A percentile compares a stretch with the other conserved stretches of the same genome.
phyloP scores from a whole-genome alignment of 2,329 filamentous ascomycete species.

The Fusarium armeniacum region DNA sequence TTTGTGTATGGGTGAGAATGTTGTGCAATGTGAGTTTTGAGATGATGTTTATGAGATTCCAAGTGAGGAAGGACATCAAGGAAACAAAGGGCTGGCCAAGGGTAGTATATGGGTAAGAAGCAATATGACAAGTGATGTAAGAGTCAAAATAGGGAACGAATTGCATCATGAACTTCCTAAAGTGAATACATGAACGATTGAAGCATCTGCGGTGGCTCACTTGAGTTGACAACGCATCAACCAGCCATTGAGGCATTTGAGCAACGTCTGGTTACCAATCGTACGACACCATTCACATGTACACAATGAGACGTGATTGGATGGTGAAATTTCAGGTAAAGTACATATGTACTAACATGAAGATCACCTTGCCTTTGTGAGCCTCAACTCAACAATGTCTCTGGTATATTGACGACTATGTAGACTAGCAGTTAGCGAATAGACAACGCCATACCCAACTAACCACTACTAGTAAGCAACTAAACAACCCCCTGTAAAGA shows the following conservation, averaged over 20 bases:
- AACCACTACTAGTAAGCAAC: background rate
- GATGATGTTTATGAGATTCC: background rate
- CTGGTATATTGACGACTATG: background rate
- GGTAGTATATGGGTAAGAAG: background rate
- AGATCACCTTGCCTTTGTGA: constrained; percentile 23
- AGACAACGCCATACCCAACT: background rate
- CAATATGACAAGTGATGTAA: background rate
- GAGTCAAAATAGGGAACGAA: background rate
- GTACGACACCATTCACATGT: constrained; percentile 41
- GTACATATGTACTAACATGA: background rate
- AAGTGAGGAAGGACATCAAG: background rate
- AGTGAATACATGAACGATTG: background rate
- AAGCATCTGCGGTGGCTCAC: constrained; percentile 33
- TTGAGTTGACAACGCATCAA: constrained; percentile 46
- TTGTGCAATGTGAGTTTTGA: constrained; percentile 34
- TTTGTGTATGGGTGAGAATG: constrained; percentile 39
- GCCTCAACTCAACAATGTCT: constrained; percentile 16
- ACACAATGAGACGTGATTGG: constrained; percentile 28
- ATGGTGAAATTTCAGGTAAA: background rate
- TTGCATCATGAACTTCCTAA: background rate
- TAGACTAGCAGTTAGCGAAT: background rate
- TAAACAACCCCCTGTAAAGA: background rate
- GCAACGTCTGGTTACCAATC: constrained; percentile 38
- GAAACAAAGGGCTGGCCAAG: background rate
- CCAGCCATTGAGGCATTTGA: constrained; percentile 40